phyloP scores from a whole-genome alignment of 306 rosid genomes.

The Rosa multiflora region DNA sequence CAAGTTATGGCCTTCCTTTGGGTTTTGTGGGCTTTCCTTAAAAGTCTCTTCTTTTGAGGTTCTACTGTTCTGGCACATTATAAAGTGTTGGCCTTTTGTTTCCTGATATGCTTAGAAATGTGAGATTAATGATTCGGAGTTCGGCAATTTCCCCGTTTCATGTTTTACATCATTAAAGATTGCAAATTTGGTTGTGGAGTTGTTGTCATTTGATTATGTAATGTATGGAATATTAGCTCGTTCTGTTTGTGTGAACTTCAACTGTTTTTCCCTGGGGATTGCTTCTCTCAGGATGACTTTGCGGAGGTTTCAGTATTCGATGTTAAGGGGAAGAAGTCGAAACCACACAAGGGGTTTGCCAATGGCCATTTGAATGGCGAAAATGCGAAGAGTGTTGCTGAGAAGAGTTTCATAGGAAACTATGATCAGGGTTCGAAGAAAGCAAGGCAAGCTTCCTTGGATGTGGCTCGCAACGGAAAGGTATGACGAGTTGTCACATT shows the following conservation, averaged over 20 bases:
- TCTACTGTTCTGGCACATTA: neutral
- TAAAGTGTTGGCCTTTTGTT: neutral
- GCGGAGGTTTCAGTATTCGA: constrained; percentile 52
- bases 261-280: constrained; percentile 15
- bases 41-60: neutral
- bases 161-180: neutral
- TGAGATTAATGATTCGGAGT: neutral
- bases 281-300: constrained; percentile 60
- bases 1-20: neutral
- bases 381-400: constrained; percentile 16
- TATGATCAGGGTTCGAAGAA: constrained; percentile 7
- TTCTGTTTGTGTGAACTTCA: neutral
- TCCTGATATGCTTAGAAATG: neutral
- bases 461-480: constrained; percentile 46
- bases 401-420: constrained; percentile 8
- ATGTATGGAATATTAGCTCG: neutral
- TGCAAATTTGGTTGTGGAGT: neutral
- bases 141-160: neutral
- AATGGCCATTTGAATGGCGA: constrained; percentile 17
- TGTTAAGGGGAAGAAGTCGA: constrained; percentile 45
- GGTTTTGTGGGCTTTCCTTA: neutral
- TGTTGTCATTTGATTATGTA: neutral
- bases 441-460: constrained; percentile 37
- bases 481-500: constrained; percentile 32
- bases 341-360: constrained; percentile 26